Base-by-base conservation (phyloP, 1,284 basidiomycete genomes). In the Mycosarcoma maydis region DNA sequence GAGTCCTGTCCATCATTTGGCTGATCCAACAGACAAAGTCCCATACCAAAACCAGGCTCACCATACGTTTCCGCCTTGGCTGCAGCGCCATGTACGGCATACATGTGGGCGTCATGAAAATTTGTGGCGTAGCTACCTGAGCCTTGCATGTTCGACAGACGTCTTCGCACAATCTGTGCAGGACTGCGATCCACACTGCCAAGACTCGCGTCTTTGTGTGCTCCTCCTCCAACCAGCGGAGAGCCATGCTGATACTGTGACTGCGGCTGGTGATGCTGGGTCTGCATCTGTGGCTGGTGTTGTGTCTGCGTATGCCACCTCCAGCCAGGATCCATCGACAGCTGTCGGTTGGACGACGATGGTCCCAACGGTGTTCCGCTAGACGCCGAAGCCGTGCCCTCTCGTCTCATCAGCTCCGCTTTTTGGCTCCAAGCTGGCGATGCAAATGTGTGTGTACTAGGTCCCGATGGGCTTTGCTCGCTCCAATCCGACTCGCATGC, bases 361-460 rank as follows among this genome's bases (percentile, higher is more conserved):
- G 57, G 6, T 2, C 41, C 40, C 14, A 34, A 29, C 8, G 61
- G 61, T n/a, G 61, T 53, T 16, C 59, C 38, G 4, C 27, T 33
- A 4, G 49, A 26, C 0, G 22, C 32, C 2, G 61, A 53, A 6
- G 34, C 32, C 10, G 24, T n/a, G 6, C 54, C 54, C 1, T 65
- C 61, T 14, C 61, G 44, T 32, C 50, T 43, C 36, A 49, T 26
- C 45, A 53, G 41, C 37, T 65, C 61, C 6, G 49, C 61, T 46
- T 53, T 65, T 17, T 65, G 61, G 26, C 61, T 65, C 61, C 61
- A 65, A 17, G 54, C 50, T 2, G 61, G 61, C 22, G 61, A 65
- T 3, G 54, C 61, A 34, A 65, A 65, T 0, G 45, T 34, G 22
- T 57, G 61, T 16, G 49, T 34, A 27, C 60, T 57, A 3, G 53